Base-by-base conservation (phyloP, 2,329 filamentous ascomycete species). In the Hypoxylon sp. region DNA sequence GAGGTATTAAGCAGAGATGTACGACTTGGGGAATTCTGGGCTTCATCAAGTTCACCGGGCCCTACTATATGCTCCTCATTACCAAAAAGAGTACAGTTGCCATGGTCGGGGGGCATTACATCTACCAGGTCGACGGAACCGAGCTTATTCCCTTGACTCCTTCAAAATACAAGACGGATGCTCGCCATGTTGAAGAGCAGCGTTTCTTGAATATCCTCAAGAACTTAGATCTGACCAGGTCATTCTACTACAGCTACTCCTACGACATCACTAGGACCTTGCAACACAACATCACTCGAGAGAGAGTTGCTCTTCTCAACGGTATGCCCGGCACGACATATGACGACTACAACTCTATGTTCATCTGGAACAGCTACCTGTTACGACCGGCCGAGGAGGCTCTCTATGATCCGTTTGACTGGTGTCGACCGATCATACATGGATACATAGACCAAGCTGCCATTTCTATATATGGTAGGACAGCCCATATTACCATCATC, bases 221-320 rank as follows among this genome's bases (percentile, higher is more conserved):
- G 75, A 97, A 97, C 70, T 84, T 99, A 30, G 95, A 99, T 76
- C 80, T 99, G 63, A 93, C 91, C 0, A 87, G 91, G 59, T 96
- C 92, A 0, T 99, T 99, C 77, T 99, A 99, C 78, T 99, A 97
- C 81, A 97, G 94, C 80, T 97, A 97, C 76, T 96, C 94, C 0
- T 99, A 99, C 79, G 93, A 99, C 75, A 91, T 98, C 69, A 99
- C 95, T 0, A 87, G 89, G 56, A 97, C 93, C 0, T 81, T 99
- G 48, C 95, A 99, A 76, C 89, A 94, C 73, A 99, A 99, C 72
- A 93, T 99, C 64, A 89, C 89, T 19, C 85, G 88, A 30, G 93
- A 97, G 77, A 86, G 95, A 39, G 83, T 86, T 50, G 88, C 89
- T 2, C 79, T 97, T 51, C 84, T 87, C 28, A 82, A 88, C 63